Conservation (phyloP, 1,139 yeast species). For the Scheffersomyces illinoinensis region DNA sequence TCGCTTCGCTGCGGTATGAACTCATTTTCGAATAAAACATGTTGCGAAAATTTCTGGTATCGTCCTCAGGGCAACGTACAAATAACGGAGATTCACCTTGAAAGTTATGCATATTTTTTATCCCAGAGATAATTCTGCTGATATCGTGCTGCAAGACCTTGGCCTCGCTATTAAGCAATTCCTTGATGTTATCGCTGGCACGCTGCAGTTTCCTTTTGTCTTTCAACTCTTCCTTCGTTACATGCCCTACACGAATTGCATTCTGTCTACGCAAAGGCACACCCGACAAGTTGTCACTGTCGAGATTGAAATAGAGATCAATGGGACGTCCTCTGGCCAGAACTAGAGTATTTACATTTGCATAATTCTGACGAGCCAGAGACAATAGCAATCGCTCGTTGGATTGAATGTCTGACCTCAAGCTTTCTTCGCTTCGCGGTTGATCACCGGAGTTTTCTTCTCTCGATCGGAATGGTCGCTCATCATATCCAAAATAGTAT, state of each 20-base stretch:
- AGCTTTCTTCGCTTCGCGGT: conserved; percentile 2
- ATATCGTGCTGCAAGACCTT: background rate
- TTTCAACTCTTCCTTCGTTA: background rate
- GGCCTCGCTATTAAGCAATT: background rate
- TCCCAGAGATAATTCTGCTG: background rate
- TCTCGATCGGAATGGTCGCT: background rate
- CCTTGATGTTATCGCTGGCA: background rate
- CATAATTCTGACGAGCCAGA: conserved; percentile 29
- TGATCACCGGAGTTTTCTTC: conserved; percentile 4
- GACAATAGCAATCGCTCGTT: conserved; percentile 28
- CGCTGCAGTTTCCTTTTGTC: conserved; percentile 1
- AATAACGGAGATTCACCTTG: conserved; percentile 5
- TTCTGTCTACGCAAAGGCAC: conserved; percentile 15
- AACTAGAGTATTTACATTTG: conserved; percentile 19
- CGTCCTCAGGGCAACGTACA: background rate
- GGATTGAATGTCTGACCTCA: conserved; percentile 16
- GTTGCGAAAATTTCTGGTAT: background rate
- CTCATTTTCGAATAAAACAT: conserved; percentile 1
- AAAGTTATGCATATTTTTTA: background rate
- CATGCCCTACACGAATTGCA: conserved; percentile 10
- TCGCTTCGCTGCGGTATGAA: conserved; percentile 1
- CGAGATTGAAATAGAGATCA: background rate
- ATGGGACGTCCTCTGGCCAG: conserved; percentile 6
- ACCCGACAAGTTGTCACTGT: conserved; percentile 2
- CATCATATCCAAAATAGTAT: background rate